phyloP scores from a whole-genome alignment of 2,329 filamentous ascomycete genomes.

The Pyricularia pennisetigena region DNA sequence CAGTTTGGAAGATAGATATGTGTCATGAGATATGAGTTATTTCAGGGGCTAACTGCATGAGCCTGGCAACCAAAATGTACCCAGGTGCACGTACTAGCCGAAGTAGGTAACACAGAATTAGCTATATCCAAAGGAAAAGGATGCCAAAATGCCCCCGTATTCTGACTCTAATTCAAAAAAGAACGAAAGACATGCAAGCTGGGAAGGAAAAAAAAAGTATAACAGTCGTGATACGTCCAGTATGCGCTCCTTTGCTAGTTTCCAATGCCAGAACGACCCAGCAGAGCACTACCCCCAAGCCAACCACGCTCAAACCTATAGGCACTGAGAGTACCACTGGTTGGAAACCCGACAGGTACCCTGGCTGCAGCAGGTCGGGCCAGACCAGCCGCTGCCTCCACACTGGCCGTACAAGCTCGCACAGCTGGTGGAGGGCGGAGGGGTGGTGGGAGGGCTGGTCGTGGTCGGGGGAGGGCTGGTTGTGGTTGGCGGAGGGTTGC shows the following conservation, averaged over 20 bases:
- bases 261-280: background rate
- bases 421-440: background rate
- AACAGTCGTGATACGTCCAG: background rate
- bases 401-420: background rate
- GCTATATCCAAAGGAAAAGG: background rate
- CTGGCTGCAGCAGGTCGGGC: background rate
- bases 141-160: background rate
- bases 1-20: background rate
- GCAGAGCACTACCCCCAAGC: background rate
- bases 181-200: background rate
- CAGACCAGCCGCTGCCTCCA: background rate
- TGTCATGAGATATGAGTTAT: background rate
- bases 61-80: background rate
- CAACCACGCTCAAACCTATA: background rate
- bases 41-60: background rate
- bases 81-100: background rate
- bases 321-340: slow-evolving; percentile 3
- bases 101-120: background rate
- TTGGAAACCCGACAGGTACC: background rate
- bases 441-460: background rate
- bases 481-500: background rate
- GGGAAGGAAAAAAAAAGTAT: background rate
- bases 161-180: background rate
- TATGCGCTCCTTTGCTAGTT: background rate
- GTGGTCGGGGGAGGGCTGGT: background rate